Base-by-base conservation (phyloP, 1,284 basidiomycete species). In the Stereum hirsutum region DNA sequence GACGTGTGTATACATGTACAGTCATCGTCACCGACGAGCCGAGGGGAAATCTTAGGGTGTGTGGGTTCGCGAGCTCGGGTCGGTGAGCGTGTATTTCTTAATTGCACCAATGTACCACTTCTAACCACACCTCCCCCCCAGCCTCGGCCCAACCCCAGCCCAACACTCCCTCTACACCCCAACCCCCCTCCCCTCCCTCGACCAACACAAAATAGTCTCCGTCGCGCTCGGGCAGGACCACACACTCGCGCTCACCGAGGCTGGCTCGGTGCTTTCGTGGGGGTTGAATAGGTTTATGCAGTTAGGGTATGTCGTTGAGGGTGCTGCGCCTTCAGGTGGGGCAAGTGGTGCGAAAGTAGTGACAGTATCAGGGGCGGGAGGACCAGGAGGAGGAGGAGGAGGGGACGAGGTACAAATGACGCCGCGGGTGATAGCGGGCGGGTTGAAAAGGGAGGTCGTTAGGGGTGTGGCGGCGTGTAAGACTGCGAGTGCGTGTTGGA, bases 161-260 rank as follows among this genome's bases (percentile, higher is more conserved):
- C 75, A 88, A 27, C 85, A 92, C 53, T 90, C 88, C 4, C 89
- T 95, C 57, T 86, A 89, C 50, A 68, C 69, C 3, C 69, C 86
- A 19, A 78, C 80, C 24, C 66, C 72, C 0, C 64, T 92, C 12
- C 62, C 74, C 1, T 78, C 81, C 24, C 66, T 86, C 42, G 62
- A 71, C 2, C 68, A 79, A 35, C 21, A 38, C 23, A 69, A 70
- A 10, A 68, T 74, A 41, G 58, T 70, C 2, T 68, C 77, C 3
- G 75, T 97, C 35, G 90, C 93, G 0, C 70, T 94, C 2, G 95
- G 89, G 2, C 93, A 93, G 57, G 95, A 99, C 55, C 96, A 99
- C 59, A 95, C 94, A 0, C 74, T 98, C 17, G 86, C 83, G 1
- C 69, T 98, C 30, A 93, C 91, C 0, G 73, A 69, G 7, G 59